Percentiles rank a stretch among this genome's conserved stretches.
phyloP scores from a whole-genome alignment of 2,329 filamentous ascomycete species.

The Beauveria varroae region DNA sequence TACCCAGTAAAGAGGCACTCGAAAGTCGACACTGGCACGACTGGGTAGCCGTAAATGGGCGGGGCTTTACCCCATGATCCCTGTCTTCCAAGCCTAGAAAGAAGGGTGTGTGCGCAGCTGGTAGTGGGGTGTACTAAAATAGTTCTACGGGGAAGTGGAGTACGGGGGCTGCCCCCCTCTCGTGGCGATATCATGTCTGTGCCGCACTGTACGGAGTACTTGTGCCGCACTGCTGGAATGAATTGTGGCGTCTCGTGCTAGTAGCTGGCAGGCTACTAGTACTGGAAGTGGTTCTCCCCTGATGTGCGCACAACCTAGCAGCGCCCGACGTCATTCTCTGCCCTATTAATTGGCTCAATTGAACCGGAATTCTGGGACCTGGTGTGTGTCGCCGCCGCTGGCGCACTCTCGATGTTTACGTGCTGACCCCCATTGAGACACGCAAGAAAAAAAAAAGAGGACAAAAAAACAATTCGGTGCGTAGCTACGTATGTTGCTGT shows the following conservation, averaged over 20 bases:
- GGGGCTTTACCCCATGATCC: background rate
- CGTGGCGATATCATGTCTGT: background rate
- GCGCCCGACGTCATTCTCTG: constrained; percentile 3
- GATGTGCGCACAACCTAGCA: background rate
- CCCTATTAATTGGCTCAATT: constrained; percentile 5
- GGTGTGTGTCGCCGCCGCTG: background rate
- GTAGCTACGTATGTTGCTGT: no score
- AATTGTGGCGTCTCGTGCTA: background rate
- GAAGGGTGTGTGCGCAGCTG: background rate
- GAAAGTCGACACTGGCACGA: background rate
- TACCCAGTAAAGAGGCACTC: background rate
- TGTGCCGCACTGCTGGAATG: background rate
- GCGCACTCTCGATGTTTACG: background rate
- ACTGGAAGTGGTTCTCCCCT: background rate
- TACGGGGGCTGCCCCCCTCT: background rate
- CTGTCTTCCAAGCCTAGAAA: background rate
- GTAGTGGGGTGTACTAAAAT: background rate
- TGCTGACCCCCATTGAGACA: no score
- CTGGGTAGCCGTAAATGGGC: background rate
- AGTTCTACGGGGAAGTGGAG: background rate
- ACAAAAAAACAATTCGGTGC: no score
- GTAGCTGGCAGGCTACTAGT: no score
- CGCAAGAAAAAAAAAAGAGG: no score
- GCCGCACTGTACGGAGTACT: background rate
- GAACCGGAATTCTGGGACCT: constrained; percentile 5